phyloP scores from a whole-genome alignment of 257 asterid species.

The Petrea volubilis region DNA sequence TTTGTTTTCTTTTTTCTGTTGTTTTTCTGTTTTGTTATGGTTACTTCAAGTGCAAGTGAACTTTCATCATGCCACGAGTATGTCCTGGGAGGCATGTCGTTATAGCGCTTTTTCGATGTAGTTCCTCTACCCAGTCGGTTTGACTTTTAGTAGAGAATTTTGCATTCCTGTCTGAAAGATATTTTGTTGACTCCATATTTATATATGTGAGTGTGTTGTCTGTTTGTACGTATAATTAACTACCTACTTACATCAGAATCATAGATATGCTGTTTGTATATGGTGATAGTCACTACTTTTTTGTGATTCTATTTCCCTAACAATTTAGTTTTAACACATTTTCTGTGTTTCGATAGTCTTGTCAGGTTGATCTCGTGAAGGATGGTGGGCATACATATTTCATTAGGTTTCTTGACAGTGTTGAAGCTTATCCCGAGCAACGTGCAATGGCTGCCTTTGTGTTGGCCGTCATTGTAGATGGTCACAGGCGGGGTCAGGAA shows the following conservation, averaged over 20 bases:
- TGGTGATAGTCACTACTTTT: neutral
- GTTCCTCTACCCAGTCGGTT: too few species aligned
- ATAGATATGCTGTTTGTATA: neutral
- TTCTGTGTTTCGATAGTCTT: slow-evolving; percentile 58
- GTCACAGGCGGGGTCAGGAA: slow-evolving; percentile 94
- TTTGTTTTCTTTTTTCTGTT: neutral
- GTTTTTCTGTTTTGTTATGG: neutral
- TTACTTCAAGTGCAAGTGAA: slow-evolving; percentile 1
- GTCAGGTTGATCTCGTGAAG: slow-evolving; percentile 99
- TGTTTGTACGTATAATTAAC: neutral
- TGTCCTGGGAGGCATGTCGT: slow-evolving; percentile 2
- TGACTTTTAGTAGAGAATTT: too few species aligned
- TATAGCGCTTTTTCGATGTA: too few species aligned
- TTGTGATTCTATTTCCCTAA: neutral
- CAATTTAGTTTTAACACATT: neutral
- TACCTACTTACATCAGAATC: neutral
- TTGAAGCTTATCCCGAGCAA: slow-evolving; percentile 97
- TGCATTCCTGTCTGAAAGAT: neutral
- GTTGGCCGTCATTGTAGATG: slow-evolving; percentile 95
- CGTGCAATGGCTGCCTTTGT: slow-evolving; percentile 99
- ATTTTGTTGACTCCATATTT: neutral
- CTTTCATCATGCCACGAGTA: neutral
- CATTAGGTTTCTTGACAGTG: slow-evolving; percentile 89
- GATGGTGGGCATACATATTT: slow-evolving; percentile 92
- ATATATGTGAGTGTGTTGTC: neutral